A percentile compares a stretch with the other conserved stretches of the same genome.
phyloP scores from a whole-genome alignment of 345 rosid genomes.

The Aurinia saxatilis region DNA sequence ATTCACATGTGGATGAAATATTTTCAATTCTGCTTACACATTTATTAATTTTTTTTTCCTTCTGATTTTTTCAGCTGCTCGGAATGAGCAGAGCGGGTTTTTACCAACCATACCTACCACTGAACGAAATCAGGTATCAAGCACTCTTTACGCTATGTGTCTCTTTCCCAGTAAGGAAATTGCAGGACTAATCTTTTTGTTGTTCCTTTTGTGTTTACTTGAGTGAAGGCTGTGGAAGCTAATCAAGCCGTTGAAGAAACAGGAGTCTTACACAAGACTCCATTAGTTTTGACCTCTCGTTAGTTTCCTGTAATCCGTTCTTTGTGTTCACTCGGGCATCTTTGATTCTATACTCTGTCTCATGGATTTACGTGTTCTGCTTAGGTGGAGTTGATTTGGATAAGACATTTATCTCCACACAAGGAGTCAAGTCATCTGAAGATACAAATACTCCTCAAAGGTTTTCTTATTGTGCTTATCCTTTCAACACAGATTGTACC shows the following conservation, averaged over 20 bases:
- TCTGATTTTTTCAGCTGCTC: slow-evolving; percentile 20
- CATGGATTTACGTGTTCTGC: neutral
- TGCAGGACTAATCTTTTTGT: neutral
- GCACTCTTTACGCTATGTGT: neutral
- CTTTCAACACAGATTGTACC: neutral
- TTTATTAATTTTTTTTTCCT: neutral
- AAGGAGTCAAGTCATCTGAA: slow-evolving; percentile 21
- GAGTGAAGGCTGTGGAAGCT: slow-evolving; percentile 20
- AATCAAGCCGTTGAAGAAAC: slow-evolving; percentile 18
- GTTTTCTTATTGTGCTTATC: slow-evolving; percentile 7
- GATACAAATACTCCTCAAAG: slow-evolving; percentile 21
- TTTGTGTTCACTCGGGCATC: neutral
- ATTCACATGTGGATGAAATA: neutral
- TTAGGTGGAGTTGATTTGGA: slow-evolving; percentile 23
- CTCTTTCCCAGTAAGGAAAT: neutral
- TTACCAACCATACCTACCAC: slow-evolving; percentile 14
- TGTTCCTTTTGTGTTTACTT: slow-evolving; percentile 10
- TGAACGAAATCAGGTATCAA: slow-evolving; percentile 28
- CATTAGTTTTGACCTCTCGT: too few species aligned
- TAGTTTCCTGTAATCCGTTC: neutral
- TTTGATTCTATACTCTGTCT: neutral
- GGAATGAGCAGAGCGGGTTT: slow-evolving; percentile 15
- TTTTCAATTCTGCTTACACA: slow-evolving; percentile 1
- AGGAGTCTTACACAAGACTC: slow-evolving; percentile 17
- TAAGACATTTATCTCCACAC: slow-evolving; percentile 1